Evolutionary conservation across 2,329 filamentous ascomycete species (phyloP).

Genomic region (Ceratocystis harringtonii): DNA sequence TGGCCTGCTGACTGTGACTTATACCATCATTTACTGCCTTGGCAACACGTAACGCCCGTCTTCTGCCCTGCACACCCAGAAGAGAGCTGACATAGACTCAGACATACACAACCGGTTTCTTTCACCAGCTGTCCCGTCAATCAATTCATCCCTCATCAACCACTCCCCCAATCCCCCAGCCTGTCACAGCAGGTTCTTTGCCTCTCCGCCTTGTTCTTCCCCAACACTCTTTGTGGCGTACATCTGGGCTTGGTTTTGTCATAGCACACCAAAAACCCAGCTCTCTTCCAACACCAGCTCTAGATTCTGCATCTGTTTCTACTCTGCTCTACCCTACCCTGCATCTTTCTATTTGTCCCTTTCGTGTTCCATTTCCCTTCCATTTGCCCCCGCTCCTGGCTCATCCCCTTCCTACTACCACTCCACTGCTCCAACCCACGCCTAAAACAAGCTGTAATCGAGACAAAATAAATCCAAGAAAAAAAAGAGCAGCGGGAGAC

Average conservation of each 20-base stretch:
- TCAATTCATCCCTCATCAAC: too few relatives aligned
- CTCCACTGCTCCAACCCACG: not conserved
- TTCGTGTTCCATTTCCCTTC: not conserved
- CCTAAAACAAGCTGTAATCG: not conserved
- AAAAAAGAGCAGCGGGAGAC: not conserved
- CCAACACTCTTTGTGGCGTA: not conserved
- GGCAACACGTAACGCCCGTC: too few relatives aligned
- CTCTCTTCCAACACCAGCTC: not conserved
- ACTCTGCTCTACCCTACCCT: not conserved
- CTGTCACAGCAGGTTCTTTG: not conserved
- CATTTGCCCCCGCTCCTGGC: too few relatives aligned
- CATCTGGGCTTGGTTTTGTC: not conserved
- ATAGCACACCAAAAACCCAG: too few relatives aligned
- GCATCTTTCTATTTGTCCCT: not conserved
- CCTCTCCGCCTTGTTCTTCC: not conserved
- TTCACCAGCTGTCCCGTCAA: too few relatives aligned
- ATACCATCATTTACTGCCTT: not conserved
- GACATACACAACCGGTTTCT: not conserved
- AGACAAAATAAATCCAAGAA: not conserved
- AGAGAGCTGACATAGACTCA: not conserved
- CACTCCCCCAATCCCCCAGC: too few relatives aligned
- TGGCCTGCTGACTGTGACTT: not conserved
- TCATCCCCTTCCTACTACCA: too few relatives aligned
- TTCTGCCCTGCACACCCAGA: not conserved
- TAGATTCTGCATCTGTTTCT: not conserved